Percentiles rank a stretch among this genome's conserved stretches.
Conservation (phyloP, 179 eudicot genomes). For the Nepenthes alata region DNA sequence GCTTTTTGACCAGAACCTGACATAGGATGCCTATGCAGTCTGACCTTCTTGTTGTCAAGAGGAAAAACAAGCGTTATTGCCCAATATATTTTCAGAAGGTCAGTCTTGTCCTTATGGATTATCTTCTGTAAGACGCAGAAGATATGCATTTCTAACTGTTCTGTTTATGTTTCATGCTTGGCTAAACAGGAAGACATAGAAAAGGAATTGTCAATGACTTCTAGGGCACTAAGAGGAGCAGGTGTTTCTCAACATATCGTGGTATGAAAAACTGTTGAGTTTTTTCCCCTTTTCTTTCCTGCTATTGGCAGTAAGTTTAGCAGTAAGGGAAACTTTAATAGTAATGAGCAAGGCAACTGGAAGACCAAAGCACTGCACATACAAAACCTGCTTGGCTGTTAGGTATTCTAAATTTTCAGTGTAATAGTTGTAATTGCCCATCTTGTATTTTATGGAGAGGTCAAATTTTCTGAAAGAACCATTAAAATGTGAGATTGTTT, state of each 20-base stretch:
- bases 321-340: not conserved
- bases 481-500: too few species aligned
- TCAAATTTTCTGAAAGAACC: too few species aligned
- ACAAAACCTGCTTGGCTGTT: too few species aligned
- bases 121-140: not conserved
- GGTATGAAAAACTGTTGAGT: slow-evolving; percentile 26
- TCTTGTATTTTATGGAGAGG: too few species aligned
- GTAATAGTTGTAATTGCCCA: too few species aligned
- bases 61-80: slow-evolving; percentile 69
- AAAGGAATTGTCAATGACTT: slow-evolving; percentile 50
- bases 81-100: slow-evolving; percentile 94
- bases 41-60: slow-evolving; percentile 83
- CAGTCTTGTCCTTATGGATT: slow-evolving; percentile 6
- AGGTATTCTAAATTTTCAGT: too few species aligned
- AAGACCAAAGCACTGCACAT: not conserved
- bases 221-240: slow-evolving; percentile 50
- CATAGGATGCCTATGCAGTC: slow-evolving; percentile 38
- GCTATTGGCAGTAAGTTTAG: not conserved
- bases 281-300: not conserved
- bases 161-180: slow-evolving; percentile 8
- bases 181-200: slow-evolving; percentile 83
- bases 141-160: slow-evolving; percentile 1
- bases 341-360: not conserved
- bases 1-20: not conserved
- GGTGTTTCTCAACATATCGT: slow-evolving; percentile 59